phyloP scores from a whole-genome alignment of 1,284 basidiomycete species.

The Malassezia furfur region DNA sequence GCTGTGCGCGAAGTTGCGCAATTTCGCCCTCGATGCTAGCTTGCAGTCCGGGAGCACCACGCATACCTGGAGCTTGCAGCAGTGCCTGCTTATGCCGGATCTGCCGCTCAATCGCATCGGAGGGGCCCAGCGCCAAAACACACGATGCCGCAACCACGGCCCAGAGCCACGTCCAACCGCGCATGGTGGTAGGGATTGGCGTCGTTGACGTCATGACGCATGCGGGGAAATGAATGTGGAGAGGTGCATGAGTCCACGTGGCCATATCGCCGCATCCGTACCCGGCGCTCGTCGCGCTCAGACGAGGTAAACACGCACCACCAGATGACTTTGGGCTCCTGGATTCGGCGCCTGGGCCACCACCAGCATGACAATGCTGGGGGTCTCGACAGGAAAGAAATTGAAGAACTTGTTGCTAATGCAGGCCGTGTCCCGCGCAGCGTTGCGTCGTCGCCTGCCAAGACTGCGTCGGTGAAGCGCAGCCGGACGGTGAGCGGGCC shows the following conservation, averaged over 20 bases:
- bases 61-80: background rate
- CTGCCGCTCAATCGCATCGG: background rate
- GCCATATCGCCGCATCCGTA: too few relatives aligned
- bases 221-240: too few relatives aligned
- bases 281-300: background rate
- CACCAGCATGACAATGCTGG: background rate
- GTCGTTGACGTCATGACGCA: too few relatives aligned
- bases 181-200: too few relatives aligned
- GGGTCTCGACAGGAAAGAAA: background rate
- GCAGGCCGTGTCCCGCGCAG: background rate
- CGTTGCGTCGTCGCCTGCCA: background rate
- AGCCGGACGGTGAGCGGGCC: background rate
- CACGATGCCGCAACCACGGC: background rate
- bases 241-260: too few relatives aligned
- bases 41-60: background rate
- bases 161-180: too few relatives aligned
- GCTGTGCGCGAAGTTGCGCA: background rate
- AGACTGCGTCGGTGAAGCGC: background rate
- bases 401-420: background rate
- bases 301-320: background rate
- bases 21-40: background rate
- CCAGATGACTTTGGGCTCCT: constrained; percentile 1
- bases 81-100: background rate
- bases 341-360: constrained; percentile 3
- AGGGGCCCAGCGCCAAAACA: background rate